A percentile compares a stretch with the other conserved stretches of the same genome.
Evolutionary conservation across 805 yeast genomes (phyloP).

Genomic region (Isabelozyma pseudorhagii): DNA sequence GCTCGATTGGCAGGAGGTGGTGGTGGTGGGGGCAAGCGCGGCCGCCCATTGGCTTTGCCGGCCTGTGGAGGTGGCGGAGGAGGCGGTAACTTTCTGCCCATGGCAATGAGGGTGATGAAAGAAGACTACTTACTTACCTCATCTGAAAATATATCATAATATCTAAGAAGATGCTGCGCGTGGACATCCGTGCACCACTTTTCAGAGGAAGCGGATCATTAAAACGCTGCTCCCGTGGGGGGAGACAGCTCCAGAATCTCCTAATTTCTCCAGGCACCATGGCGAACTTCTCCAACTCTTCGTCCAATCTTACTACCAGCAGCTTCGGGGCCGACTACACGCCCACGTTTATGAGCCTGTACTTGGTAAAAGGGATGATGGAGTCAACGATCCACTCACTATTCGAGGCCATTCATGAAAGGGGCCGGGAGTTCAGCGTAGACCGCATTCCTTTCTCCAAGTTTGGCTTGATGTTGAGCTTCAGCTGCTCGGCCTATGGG

Average conservation of each 20-base stretch:
- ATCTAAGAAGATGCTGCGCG: background rate
- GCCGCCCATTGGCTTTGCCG: conserved; percentile 1
- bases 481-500: conserved; percentile 37
- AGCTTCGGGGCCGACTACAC: background rate
- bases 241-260: background rate
- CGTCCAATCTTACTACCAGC: background rate
- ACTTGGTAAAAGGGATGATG: background rate
- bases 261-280: background rate
- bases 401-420: background rate
- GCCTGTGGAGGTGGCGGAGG: conserved; percentile 34
- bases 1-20: conserved; percentile 19
- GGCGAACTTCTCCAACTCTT: background rate
- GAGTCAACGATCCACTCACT: background rate
- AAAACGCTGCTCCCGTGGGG: background rate
- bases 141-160: background rate
- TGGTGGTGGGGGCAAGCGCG: conserved; percentile 23
- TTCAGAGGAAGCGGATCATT: background rate
- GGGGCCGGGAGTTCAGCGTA: background rate
- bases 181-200: background rate
- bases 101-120: background rate
- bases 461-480: conserved; percentile 15
- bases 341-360: background rate
- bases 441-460: background rate
- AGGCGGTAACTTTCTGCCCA: conserved; percentile 20
- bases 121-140: background rate